Evolutionary conservation across 2,329 filamentous ascomycete species (phyloP).

Genomic region (Onygena corvina): DNA sequence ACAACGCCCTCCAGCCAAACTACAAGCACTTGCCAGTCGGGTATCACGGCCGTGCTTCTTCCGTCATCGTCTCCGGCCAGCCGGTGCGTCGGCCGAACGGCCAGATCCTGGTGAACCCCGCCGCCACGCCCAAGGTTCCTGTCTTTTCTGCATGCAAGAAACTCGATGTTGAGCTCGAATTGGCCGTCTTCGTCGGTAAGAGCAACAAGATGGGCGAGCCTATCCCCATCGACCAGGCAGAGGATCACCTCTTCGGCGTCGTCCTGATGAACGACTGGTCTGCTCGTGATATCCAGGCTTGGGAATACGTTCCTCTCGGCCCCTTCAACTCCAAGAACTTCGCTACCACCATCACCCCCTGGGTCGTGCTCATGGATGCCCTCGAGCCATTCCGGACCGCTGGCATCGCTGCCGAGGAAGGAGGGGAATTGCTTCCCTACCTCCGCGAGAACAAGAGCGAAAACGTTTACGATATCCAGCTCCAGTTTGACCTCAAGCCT

Average conservation of each 20-base stretch:
- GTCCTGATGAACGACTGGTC: constrained; percentile 84
- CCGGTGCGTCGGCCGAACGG: constrained; percentile 61
- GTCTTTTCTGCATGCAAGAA: constrained; percentile 51
- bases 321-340: constrained; percentile 82
- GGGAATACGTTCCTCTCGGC: constrained; percentile 73
- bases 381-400: constrained; percentile 53
- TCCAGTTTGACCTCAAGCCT: constrained; percentile 48
- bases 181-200: constrained; percentile 61
- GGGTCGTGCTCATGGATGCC: constrained; percentile 67
- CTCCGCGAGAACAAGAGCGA: constrained; percentile 49
- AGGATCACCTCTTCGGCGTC: constrained; percentile 62
- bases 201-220: constrained; percentile 53
- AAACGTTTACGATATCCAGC: constrained; percentile 55
- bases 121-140: constrained; percentile 50
- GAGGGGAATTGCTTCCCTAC: constrained; percentile 47
- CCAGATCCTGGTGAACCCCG: constrained; percentile 56
- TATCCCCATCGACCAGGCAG: constrained; percentile 52
- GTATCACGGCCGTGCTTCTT: constrained; percentile 68
- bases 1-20: constrained; percentile 65
- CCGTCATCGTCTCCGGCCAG: constrained; percentile 62
- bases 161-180: constrained; percentile 68
- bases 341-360: constrained; percentile 62
- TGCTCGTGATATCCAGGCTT: constrained; percentile 67
- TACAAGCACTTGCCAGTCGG: constrained; percentile 71
- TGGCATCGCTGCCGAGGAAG: constrained; percentile 36